Evolutionary conservation across 139 green algal genomes (phyloP).

Genomic region (Parachlorella kessleri): DNA sequence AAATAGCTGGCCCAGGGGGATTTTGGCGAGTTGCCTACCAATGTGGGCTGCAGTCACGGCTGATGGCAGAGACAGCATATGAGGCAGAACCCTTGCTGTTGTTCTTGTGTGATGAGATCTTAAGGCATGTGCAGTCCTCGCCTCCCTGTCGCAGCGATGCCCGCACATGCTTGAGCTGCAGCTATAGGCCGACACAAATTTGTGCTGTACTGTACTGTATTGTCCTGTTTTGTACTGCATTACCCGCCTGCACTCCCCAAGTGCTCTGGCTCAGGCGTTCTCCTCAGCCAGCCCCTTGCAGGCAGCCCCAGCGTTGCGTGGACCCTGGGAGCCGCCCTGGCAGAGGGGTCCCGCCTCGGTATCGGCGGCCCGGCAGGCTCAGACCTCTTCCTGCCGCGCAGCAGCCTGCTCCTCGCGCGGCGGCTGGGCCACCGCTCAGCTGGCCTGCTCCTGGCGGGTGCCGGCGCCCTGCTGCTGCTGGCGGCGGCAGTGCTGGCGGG

Average conservation of each 20-base stretch:
- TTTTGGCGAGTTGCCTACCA: too few relatives aligned
- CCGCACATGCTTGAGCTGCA: too few relatives aligned
- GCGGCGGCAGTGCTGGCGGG: background rate
- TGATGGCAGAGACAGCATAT: too few relatives aligned
- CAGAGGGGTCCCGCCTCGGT: conserved; percentile 53
- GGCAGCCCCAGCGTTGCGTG: conserved; percentile 60
- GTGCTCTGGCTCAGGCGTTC: background rate
- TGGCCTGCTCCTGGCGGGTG: background rate
- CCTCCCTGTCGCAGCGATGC: too few relatives aligned
- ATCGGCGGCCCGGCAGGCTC: background rate
- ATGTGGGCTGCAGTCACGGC: too few relatives aligned
- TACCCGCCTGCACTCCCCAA: background rate
- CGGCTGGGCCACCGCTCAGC: background rate
- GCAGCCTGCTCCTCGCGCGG: background rate
- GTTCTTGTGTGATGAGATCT: too few relatives aligned
- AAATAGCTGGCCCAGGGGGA: too few relatives aligned
- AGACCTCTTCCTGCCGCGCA: background rate
- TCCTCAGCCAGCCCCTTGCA: conserved; percentile 8
- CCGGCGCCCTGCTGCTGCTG: background rate
- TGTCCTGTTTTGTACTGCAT: too few relatives aligned
- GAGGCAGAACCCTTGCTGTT: too few relatives aligned
- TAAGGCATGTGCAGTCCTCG: too few relatives aligned
- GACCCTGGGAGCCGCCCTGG: conserved; percentile 81
- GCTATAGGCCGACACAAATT: too few relatives aligned
- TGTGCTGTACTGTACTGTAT: too few relatives aligned